Conservation (phyloP, 78 protist species). For the Pigoraptor vietnamica region DNA sequence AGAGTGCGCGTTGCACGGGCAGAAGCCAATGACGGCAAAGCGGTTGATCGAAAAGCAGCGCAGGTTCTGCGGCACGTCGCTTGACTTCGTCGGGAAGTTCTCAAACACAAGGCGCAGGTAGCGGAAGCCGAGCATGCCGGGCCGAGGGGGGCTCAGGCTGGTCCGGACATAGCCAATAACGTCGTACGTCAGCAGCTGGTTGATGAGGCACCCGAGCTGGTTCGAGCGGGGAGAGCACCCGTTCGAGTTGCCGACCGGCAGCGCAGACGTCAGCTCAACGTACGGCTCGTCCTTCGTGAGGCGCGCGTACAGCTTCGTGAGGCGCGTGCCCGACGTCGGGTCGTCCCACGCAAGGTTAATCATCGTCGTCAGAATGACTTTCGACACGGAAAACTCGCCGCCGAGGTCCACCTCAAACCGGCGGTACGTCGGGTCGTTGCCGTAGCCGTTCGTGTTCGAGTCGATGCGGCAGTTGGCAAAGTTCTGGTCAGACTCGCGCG, state of each 20-base stretch:
- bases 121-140: not conserved
- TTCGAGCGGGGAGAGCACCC: not conserved
- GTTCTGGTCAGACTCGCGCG: not conserved
- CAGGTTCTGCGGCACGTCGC: not conserved
- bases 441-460: not conserved
- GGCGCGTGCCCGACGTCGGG: not conserved
- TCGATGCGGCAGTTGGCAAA: not conserved
- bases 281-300: not conserved
- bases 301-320: not conserved
- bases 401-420: not conserved
- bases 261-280: not conserved
- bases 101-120: not conserved
- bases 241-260: not conserved
- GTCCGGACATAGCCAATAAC: not conserved
- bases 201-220: not conserved
- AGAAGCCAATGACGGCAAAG: not conserved
- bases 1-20: not conserved
- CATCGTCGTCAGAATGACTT: too few relatives aligned
- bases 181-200: not conserved
- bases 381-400: not conserved
- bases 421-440: not conserved
- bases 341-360: too few relatives aligned
- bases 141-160: not conserved
- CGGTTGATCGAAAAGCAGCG: too few relatives aligned
- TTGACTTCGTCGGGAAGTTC: not conserved